Percentiles rank a stretch among this genome's conserved stretches.
These are phyloP conservation scores for Cornus kousa DNA, from an alignment of 148 eudicot genomes.

Conservation along the genomic window DNA sequence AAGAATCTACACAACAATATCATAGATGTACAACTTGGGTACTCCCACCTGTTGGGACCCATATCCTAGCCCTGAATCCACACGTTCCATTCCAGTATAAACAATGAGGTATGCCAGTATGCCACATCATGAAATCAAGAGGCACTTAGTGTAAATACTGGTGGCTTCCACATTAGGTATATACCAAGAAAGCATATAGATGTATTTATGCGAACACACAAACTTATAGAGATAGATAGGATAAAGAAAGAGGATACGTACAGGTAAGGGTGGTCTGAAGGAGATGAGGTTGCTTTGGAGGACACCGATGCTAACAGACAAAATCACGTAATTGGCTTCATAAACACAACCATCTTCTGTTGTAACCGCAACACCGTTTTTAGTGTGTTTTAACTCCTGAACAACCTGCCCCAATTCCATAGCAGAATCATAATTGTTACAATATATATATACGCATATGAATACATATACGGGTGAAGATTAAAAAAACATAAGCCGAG, in stretches of 20 bases:
- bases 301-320: constrained; percentile 90
- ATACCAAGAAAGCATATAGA: neutral
- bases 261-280: constrained; percentile 77
- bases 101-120: too few species aligned
- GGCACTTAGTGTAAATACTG: neutral
- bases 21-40: neutral
- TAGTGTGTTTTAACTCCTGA: constrained; percentile 72
- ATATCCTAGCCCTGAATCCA: neutral
- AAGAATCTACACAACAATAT: neutral
- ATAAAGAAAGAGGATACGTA: constrained; percentile 26
- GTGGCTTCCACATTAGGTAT: too few species aligned
- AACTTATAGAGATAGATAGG: too few species aligned
- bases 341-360: constrained; percentile 82
- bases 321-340: constrained; percentile 72
- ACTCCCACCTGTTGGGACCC: neutral
- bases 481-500: constrained; percentile 4
- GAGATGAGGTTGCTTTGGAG: constrained; percentile 84
- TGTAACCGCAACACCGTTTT: constrained; percentile 57
- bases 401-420: constrained; percentile 63
- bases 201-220: neutral
- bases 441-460: neutral
- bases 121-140: too few species aligned
- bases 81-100: too few species aligned
- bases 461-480: neutral
- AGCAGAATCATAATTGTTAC: neutral